Percentiles rank a stretch among this genome's conserved stretches.
Evolutionary conservation across 83 land plant species (phyloP).

Genomic region (Thuja plicata): DNA sequence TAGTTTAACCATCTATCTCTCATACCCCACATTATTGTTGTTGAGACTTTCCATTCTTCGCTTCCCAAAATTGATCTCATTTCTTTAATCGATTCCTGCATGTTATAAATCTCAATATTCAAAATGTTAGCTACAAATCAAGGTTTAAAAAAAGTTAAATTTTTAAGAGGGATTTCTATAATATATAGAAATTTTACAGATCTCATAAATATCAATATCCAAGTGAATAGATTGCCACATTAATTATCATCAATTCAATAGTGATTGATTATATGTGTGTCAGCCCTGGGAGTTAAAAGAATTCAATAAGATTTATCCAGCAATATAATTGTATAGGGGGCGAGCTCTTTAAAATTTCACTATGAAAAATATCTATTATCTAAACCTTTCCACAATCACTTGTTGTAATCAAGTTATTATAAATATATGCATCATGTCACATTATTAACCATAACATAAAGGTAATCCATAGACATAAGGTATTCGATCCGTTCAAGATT

Average conservation of each 20-base stretch:
- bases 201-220: background rate
- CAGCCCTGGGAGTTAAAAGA: no score
- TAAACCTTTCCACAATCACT: background rate
- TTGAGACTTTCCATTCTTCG: background rate
- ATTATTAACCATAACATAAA: background rate
- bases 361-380: background rate
- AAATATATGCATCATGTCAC: background rate
- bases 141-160: background rate
- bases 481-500: background rate
- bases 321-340: background rate
- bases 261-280: background rate
- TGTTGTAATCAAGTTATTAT: background rate
- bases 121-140: background rate
- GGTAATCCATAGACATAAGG: background rate
- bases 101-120: background rate
- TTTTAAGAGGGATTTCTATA: background rate
- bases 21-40: constrained; percentile 10
- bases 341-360: background rate
- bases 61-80: constrained; percentile 10
- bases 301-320: no score
- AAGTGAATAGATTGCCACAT: background rate
- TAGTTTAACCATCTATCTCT: constrained; percentile 11
- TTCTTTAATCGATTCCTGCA: background rate
- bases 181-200: background rate
- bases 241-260: background rate